Conservation (phyloP, 768 basidiomycete species). For the Kwoniella heveanensis region DNA sequence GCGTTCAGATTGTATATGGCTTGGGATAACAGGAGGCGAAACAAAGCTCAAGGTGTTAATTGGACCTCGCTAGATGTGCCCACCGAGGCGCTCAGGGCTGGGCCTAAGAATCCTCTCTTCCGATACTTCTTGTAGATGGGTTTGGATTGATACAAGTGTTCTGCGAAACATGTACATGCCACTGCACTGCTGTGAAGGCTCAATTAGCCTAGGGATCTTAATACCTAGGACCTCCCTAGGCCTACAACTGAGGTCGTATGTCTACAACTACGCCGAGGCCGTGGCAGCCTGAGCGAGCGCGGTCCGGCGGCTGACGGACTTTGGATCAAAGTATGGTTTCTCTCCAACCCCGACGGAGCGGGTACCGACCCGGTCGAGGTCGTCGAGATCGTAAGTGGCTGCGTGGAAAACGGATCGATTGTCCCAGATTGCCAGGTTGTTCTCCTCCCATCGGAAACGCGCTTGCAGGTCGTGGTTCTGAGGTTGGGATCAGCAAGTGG, state of each 20-base stretch:
- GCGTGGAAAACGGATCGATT: constrained; percentile 60
- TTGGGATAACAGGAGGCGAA: constrained; percentile 29
- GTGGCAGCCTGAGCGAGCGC: constrained; percentile 20
- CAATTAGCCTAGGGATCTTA: no score
- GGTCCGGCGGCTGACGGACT: constrained; percentile 29
- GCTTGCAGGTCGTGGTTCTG: constrained; percentile 65
- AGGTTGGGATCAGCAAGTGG: no score
- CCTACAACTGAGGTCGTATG: no score
- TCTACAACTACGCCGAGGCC: no score
- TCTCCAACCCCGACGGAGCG: constrained; percentile 64
- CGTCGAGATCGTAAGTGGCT: constrained; percentile 38
- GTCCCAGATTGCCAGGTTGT: constrained; percentile 68
- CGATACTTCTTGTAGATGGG: constrained; percentile 35
- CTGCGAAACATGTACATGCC: no score
- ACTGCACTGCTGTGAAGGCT: no score
- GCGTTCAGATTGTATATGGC: constrained; percentile 26
- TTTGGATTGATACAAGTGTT: no score
- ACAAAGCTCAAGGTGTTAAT: constrained; percentile 42
- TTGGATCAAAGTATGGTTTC: constrained; percentile 60
- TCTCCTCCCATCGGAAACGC: constrained; percentile 59
- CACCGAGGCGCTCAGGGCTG: constrained; percentile 30
- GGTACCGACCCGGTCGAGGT: constrained; percentile 56
- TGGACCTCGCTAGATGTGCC: constrained; percentile 42
- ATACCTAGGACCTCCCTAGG: no score
- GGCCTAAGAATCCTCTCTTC: constrained; percentile 33